Base-by-base conservation (phyloP, 192 early-diverging fungal genomes). In the Podila epicladia region DNA sequence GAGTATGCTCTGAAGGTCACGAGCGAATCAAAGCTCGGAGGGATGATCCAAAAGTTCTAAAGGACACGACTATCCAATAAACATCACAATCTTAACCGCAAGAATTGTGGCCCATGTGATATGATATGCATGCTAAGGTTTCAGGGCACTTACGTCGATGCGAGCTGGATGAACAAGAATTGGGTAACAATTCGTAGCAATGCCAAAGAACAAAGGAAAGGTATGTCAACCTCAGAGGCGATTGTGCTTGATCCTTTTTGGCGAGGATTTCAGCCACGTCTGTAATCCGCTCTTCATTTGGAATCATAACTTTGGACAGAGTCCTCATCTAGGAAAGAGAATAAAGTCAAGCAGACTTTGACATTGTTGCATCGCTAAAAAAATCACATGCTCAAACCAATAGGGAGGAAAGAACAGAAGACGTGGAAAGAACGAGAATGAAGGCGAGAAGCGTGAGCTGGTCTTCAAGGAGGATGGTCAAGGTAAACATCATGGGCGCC, bases 201-300 rank as follows among this genome's bases (percentile, higher is more conserved):
- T 94, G 97, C 92, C 93, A 37, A 97, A 97, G 88, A 96, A 97
- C 87, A 97, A 99, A 88, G 96, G 96, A 91, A 99, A 99, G 86
- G 97, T 92, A 90, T 33, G 33, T 33, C 6, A 33, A 33, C 2
- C 33, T 5, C 33, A 33, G 33, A 6, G 1, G 38, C 38, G 12
- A 11, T 12, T 41, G 38, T 41, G 11, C 9, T 13, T 41, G 38
- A 41, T 41, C 17, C 20, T 65, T 9, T 37, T 37, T 11, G 35
- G 35, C 35, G 35, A 8, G 35, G 35, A 11, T 37, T 37, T 37
- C 35, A 37, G 35, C 35, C 9, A 9, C 9, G 9, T 37, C 9
- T 37, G 9, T 37, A 8, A 37, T 37, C 35, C 8, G 35, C 35
- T 37, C 9, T 37, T 37, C 33, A 33, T 37, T 9, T 37, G 35